Evolutionary conservation across 495 filamentous ascomycete genomes (phyloP).

Genomic region (Aspergillus ellipticus): DNA sequence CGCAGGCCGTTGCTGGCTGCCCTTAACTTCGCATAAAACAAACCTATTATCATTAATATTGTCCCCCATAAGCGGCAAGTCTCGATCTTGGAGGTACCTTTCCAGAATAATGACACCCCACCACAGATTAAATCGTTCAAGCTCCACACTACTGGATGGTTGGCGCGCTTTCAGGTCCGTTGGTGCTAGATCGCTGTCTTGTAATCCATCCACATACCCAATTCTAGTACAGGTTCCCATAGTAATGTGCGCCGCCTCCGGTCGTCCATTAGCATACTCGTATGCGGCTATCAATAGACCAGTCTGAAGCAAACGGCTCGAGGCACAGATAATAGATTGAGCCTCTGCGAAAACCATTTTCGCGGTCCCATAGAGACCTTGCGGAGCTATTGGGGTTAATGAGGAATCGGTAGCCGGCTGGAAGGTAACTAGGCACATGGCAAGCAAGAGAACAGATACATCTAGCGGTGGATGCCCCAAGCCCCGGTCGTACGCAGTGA

Average conservation of each 20-base stretch:
- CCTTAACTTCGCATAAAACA: neutral
- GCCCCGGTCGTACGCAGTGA: neutral
- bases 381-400: neutral
- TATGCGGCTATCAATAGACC: slow-evolving; percentile 27
- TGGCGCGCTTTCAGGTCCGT: neutral
- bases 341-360: slow-evolving; percentile 26
- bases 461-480: slow-evolving; percentile 12
- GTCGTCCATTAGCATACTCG: slow-evolving; percentile 25
- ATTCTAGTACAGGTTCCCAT: slow-evolving; percentile 27
- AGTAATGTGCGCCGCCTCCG: slow-evolving; percentile 26
- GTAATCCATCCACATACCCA: slow-evolving; percentile 18
- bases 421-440: slow-evolving; percentile 6
- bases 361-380: slow-evolving; percentile 26
- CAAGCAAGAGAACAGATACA: slow-evolving; percentile 13
- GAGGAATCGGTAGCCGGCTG: neutral
- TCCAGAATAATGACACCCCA: neutral
- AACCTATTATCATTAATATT: neutral
- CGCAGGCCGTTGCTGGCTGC: neutral
- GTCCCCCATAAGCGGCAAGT: neutral
- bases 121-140: neutral
- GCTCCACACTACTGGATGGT: neutral
- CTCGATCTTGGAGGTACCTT: neutral
- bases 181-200: neutral
- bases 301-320: slow-evolving; percentile 28
- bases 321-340: slow-evolving; percentile 20